Base-by-base conservation (phyloP, 805 yeast genomes). In the Clavispora phyllophila region DNA sequence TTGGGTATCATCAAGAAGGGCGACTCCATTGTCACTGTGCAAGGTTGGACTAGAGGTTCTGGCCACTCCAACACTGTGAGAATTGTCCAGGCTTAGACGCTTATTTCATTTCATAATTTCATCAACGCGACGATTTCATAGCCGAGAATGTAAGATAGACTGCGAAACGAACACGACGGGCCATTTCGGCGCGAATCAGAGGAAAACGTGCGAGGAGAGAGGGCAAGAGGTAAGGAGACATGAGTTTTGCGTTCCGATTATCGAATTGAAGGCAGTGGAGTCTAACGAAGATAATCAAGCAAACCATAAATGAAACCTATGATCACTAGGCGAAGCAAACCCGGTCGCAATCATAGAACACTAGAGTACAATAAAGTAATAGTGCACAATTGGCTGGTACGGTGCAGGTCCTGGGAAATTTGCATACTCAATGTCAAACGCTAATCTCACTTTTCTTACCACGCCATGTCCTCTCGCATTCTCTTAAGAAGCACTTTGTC, bases 11-110 rank as follows among this genome's bases (percentile, higher is more conserved):
- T 93, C 66, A 70, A 73, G 58, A 82, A 80, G 70, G 96, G 96
- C 70, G 96, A 89, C 68, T 74, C 85, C 48, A 84, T 88, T 59
- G 87, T 93, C 55, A 87, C 96, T 64, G 85, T 93, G 70, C 99
- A 93, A 79, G 99, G 99, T 69, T 93, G 96, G 91, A 87, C 95
- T 64, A 86, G 91, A 69, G 98, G 98, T 75, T 78, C 88, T 55
- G 99, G 99, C 66, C 96, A 93, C 84, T 87, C 99, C 64, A 93
- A 93, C 86, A 93, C 99, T 53, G 79, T 93, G 70, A 91, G 98
- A 79, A 81, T 91, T 62, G 76, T 88, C 58, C 78, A 79, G 66
- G 91, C 88, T 65, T 83, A 73, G 67, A 29, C 40, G 31, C 14
- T 12, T 36, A 18, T 37, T 36, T 27, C 39, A 26, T 31, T 41